Base-by-base conservation (phyloP, 148 eudicot species). In the Gaultheria prostrata region DNA sequence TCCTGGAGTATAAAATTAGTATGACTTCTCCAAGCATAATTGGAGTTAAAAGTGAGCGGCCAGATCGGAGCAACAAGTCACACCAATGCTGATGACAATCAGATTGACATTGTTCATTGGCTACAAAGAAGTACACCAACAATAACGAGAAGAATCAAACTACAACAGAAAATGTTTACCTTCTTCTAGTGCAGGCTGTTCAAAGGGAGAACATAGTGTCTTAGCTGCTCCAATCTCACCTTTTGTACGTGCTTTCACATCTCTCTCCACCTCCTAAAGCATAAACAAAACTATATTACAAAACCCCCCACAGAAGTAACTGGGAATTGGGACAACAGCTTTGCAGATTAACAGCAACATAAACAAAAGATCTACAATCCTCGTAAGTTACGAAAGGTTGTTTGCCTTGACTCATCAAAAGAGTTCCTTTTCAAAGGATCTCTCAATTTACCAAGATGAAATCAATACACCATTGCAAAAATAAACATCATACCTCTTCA, bases 171-270 rank as follows among this genome's bases (percentile, higher is more conserved):
- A 61, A 51, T 46, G 32, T 67, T 77, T 92, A 97, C 99, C 99
- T 93, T 92, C 94, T 72, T 88, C 90, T 84, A 97, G 73, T 86
- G 83, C 90, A 45, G 99, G 98, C 92, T 97, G 98, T 61, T 95
- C 98, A 86, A 97, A 92, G 57, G 99, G 99, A 56, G 99, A 86
- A 77, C 99, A 97, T 5, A 97, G 87, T 17, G 98, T 91, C 90
- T 97, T 97, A 0, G 96, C 98, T 35, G 99, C 98, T 77, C 99
- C 99, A 79, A 86, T 91, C 78, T 97, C 99, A 70, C 98, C 99
- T 87, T 97, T 97, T 39, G 99, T 97, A 77, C 98, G 87, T 63
- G 93, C 81, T 87, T 97, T 97, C 53, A 97, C 99, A 80, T 93
- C 94, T 82, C 92, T 93, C 90, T 97, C 99, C 56, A 95, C 99